Evolutionary conservation across 164 flowering plant genomes (phyloP), one percentile per base, ranked within the genome.

Genomic region (Dillenia suffruticosa): DNA sequence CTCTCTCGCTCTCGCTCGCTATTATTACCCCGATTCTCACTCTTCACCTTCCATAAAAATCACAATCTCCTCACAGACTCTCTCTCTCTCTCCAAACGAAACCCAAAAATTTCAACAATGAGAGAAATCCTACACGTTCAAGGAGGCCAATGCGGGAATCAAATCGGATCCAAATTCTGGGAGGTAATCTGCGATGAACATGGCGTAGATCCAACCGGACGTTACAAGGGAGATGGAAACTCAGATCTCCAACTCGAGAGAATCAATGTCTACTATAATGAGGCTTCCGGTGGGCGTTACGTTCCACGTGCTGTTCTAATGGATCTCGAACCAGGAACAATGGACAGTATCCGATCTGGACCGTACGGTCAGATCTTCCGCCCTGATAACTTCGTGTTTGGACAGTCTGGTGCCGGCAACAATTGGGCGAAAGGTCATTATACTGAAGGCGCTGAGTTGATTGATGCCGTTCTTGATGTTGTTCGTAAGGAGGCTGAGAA

Each of bases 241-340:
- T 62, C 73, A 8, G 73, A 73, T 58, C 69, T 69, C 12, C 77
- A 73, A 59, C 56, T 73, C 12, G 77, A 74, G 63, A 51, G 77
- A 15, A 70, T 74, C 58, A 74, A 74, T 67, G 77, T 74, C 14
- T 74, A 74, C 50, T 74, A 58, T 49, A 74, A 74, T 48, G 74
- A 74, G 46, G 77, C 74, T 11, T 63, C 69, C 1, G 74, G 69
- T 10, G 74, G 77, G 12, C 26, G 77, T 12, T 74, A 65, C 55
- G 77, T 74, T 12, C 77, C 77, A 12, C 59, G 77, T 12, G 77
- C 77, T 51, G 77, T 74, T 11, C 74, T 74, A 40, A 70, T 74
- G 77, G 77, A 74, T 70, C 74, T 74, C 43, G 77, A 74, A 15
- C 77, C 77, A 0, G 77, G 77, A 19, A 74, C 77, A n/a, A 74